These are phyloP conservation scores for Nematodospora valgi DNA, from an alignment of 805 yeast species.

Conservation along the genomic window DNA sequence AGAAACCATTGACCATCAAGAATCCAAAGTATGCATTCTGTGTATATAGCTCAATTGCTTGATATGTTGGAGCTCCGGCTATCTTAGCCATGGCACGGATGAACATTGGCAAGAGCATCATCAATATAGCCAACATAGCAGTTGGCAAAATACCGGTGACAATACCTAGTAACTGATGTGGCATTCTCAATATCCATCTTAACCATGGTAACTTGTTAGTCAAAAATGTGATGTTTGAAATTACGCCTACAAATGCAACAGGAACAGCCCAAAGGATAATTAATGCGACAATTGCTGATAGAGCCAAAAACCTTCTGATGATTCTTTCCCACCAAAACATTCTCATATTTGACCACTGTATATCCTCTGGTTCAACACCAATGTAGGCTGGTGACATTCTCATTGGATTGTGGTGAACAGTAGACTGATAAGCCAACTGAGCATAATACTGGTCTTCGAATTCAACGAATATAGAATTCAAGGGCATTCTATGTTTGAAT, in stretches of 20 bases:
- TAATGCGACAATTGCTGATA: constrained; percentile 51
- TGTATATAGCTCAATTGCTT: constrained; percentile 58
- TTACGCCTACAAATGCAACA: constrained; percentile 94
- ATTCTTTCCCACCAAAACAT: constrained; percentile 78
- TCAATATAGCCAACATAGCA: constrained; percentile 71
- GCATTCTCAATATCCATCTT: constrained; percentile 72
- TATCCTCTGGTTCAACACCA: constrained; percentile 62
- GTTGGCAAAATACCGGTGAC: constrained; percentile 88
- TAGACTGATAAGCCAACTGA: constrained; percentile 65
- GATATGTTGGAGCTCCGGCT: constrained; percentile 55
- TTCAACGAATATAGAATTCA: constrained; percentile 78
- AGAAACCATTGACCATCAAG: constrained; percentile 67
- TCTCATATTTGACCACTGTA: constrained; percentile 71
- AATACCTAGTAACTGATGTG: constrained; percentile 67
- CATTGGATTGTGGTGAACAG: constrained; percentile 63
- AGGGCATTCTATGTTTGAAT: constrained; percentile 50
- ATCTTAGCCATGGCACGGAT: constrained; percentile 67
- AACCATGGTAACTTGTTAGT: constrained; percentile 71
- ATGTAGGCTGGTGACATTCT: constrained; percentile 56
- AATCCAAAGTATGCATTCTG: constrained; percentile 69
- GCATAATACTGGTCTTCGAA: constrained; percentile 74
- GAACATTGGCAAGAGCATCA: constrained; percentile 83
- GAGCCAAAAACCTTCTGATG: constrained; percentile 49
- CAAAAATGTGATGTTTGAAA: constrained; percentile 79
- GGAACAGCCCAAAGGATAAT: constrained; percentile 93